Percentiles rank a stretch among this genome's conserved stretches.
phyloP scores from a whole-genome alignment of 202 grass and related monocot genomes.

The Dendrocalamus latiflorus region DNA sequence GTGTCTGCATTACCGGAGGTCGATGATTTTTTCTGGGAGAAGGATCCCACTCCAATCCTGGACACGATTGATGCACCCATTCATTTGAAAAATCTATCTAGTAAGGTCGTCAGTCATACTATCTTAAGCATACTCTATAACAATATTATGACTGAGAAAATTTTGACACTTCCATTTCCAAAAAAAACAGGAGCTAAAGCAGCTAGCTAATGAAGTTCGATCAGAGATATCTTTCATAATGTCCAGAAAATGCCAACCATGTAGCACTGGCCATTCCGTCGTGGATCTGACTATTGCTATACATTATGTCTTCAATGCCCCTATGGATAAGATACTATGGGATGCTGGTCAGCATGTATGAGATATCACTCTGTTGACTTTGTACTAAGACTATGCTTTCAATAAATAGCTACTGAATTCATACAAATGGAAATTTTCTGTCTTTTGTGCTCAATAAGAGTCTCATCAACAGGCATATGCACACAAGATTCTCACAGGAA shows the following conservation, averaged over 20 bases:
- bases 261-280: slow-evolving; percentile 35
- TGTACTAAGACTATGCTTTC: not conserved
- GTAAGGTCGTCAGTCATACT: slow-evolving; percentile 40
- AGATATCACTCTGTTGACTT: not conserved
- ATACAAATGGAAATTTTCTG: not conserved
- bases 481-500: slow-evolving; percentile 83
- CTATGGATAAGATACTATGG: slow-evolving; percentile 78
- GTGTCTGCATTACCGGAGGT: slow-evolving; percentile 43
- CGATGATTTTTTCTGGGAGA: slow-evolving; percentile 71
- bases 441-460: not conserved
- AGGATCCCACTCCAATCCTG: slow-evolving; percentile 63
- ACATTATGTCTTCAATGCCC: slow-evolving; percentile 72
- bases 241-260: slow-evolving; percentile 44
- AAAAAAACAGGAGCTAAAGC: slow-evolving; percentile 62
- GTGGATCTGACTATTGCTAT: slow-evolving; percentile 63
- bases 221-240: slow-evolving; percentile 71
- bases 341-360: slow-evolving; percentile 69
- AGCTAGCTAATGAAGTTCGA: slow-evolving; percentile 58
- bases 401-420: not conserved
- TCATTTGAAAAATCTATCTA: slow-evolving; percentile 77
- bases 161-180: not conserved
- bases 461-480: slow-evolving; percentile 57
- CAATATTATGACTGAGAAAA: not conserved
- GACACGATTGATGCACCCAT: slow-evolving; percentile 60
- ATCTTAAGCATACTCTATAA: not conserved